Conservation (phyloP, 768 basidiomycete genomes). For the Suillus placidus region DNA sequence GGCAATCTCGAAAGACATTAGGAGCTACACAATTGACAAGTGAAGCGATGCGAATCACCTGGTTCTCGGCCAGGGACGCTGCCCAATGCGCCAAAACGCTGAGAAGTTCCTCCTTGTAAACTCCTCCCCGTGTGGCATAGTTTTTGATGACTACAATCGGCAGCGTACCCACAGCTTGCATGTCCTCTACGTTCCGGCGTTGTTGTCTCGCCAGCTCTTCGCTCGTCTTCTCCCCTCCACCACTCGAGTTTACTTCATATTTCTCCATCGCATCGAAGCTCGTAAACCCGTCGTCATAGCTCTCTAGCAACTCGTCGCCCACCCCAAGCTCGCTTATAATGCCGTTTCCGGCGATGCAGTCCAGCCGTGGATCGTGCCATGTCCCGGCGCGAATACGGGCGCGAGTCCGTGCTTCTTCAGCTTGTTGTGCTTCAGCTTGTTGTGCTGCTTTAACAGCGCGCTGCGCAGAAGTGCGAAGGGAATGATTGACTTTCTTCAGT, state of each 20-base stretch:
- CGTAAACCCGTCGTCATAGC: conserved; percentile 34
- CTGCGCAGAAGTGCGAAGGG: conserved; percentile 49
- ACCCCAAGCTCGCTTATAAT: conserved; percentile 84
- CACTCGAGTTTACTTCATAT: conserved; percentile 14
- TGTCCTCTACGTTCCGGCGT: conserved; percentile 40
- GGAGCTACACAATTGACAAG: conserved; percentile 6
- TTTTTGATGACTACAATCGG: conserved; percentile 89
- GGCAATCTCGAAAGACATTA: conserved; percentile 59
- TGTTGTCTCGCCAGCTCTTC: conserved; percentile 35
- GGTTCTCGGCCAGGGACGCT: conserved; percentile 77
- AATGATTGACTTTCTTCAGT: conserved; percentile 62
- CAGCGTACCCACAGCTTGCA: conserved; percentile 58
- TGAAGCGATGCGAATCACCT: conserved; percentile 44
- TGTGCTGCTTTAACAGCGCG: conserved; percentile 41
- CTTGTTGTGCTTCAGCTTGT: conserved; percentile 38
- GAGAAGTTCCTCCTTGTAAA: conserved; percentile 69
- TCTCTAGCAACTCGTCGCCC: conserved; percentile 66
- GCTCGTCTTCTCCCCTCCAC: conserved; percentile 28
- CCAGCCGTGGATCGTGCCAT: conserved; percentile 88
- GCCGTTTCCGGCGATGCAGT: conserved; percentile 84
- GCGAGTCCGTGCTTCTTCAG: conserved; percentile 41
- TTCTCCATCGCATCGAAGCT: conserved; percentile 19
- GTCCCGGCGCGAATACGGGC: conserved; percentile 60
- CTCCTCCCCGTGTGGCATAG: conserved; percentile 62
- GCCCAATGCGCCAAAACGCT: conserved; percentile 83